Base-by-base conservation (phyloP, 2,329 filamentous ascomycete species). In the Falciphora oryzae region DNA sequence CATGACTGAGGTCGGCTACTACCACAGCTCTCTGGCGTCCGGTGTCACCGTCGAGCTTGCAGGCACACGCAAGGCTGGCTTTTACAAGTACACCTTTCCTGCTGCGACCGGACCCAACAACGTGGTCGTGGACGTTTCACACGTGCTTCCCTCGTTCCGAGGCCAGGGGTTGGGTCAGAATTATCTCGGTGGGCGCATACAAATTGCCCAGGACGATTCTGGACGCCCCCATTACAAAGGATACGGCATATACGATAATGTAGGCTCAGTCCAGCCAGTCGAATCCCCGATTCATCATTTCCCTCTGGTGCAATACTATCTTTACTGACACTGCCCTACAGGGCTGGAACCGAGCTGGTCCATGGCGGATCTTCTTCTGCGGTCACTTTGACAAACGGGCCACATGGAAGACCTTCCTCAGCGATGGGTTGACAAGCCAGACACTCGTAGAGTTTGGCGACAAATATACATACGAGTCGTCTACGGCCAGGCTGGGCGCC, bases 91-190 rank as follows among this genome's bases (percentile, higher is more conserved):
- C 68, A 79, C 75, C 0, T 90, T 89, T 64, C 69, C 74, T 2
- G 32, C 59, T 22, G 28, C 25, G 61, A 78, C 77, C 18, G 18
- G 27, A 27, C 29, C 44, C 25, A 28, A 38, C 14, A 78, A 84
- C 57, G 70, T 89, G n/a, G 77, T 89, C 29, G 83, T 88, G 6
- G 87, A 90, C 70, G 84, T 89, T 8, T 89, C 86, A 1, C 87
- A 90, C 71, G 82, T 86, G 22, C 75, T 90, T 53, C 81, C 85
- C 2, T 78, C 84, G 67, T 84, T 85, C 0, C 78, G 87, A 35
- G 82, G 83, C 22, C 87, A 90, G 71, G 61, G 61, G 0, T 27
- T 63, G 29, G 61, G 61, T 13, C 61, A 63, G 22, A 79, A 80
- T 44, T 90, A 88, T 69, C 77, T 84, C 8, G 82, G 82, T 25